These are phyloP conservation scores for Tricholoma hemisulphureum DNA, from an alignment of 768 basidiomycete genomes.

Conservation along the genomic window DNA sequence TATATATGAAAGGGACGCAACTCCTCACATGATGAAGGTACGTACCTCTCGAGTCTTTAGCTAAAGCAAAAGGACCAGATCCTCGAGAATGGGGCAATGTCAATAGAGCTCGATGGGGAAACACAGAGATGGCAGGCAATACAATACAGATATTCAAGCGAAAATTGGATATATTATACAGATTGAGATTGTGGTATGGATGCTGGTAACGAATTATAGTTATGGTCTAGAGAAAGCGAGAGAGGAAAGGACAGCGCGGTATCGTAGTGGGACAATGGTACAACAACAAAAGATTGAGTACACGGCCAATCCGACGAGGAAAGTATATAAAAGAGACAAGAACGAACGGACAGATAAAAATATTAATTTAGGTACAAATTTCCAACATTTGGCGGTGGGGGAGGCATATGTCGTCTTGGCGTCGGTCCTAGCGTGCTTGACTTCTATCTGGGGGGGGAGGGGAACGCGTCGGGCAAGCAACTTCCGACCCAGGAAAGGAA, in stretches of 20 bases:
- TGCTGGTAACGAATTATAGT: background rate
- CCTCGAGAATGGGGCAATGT: too few relatives aligned
- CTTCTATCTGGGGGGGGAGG: background rate
- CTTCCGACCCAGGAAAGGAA: background rate
- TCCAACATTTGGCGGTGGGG: background rate
- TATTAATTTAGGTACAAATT: background rate
- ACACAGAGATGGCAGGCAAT: too few relatives aligned
- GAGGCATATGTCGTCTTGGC: background rate
- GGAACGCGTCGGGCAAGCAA: background rate
- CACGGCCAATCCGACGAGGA: background rate
- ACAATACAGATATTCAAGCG: too few relatives aligned
- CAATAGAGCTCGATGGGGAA: too few relatives aligned
- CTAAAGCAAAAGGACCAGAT: too few relatives aligned
- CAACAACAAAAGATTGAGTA: too few relatives aligned
- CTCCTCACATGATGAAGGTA: too few relatives aligned
- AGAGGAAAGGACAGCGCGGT: background rate
- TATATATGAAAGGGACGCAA: too few relatives aligned
- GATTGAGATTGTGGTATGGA: constrained; percentile 1
- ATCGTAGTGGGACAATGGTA: too few relatives aligned
- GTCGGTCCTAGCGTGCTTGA: too few relatives aligned
- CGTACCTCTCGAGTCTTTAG: too few relatives aligned
- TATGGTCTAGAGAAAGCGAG: background rate
- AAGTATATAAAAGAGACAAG: background rate
- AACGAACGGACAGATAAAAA: background rate
- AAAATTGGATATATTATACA: background rate